Conservation (phyloP, 371 early-diverging fungal species). For the Gilbertella persicaria region DNA sequence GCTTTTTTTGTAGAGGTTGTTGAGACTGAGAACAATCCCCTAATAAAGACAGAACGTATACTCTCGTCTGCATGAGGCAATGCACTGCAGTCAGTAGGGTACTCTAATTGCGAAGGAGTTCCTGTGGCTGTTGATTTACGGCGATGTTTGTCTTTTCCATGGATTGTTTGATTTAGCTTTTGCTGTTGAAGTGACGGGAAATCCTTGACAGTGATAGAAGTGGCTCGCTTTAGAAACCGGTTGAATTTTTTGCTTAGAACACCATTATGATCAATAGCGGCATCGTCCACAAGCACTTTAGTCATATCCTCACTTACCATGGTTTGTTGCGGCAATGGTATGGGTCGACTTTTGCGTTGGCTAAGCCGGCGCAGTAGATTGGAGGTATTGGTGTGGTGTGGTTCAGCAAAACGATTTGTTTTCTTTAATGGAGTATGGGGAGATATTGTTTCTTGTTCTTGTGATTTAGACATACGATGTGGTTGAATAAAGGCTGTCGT, state of each 20-base stretch:
- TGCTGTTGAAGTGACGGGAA: conserved; percentile 9
- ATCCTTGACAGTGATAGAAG: conserved; percentile 9
- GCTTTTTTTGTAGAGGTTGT: conserved; percentile 68
- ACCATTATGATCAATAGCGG: too few species aligned
- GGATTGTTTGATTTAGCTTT: neutral
- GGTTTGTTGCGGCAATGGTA: too few species aligned
- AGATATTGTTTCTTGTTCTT: too few species aligned
- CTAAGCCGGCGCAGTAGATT: too few species aligned
- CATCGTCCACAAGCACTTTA: too few species aligned
- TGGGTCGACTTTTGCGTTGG: too few species aligned
- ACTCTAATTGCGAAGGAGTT: neutral
- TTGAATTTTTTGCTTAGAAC: neutral
- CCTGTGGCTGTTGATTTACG: conserved; percentile 1
- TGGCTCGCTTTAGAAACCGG: conserved; percentile 10
- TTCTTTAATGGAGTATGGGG: too few species aligned
- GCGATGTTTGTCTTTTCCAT: neutral
- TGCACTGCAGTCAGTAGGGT: too few species aligned
- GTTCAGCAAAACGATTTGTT: too few species aligned
- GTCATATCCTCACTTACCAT: too few species aligned
- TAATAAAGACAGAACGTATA: conserved; percentile 60
- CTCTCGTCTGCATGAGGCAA: conserved; percentile 47
- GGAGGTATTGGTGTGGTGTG: too few species aligned
- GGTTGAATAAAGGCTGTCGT: neutral
- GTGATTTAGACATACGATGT: conserved; percentile 4
- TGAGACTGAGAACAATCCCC: conserved; percentile 66